phyloP scores from a whole-genome alignment of 495 filamentous ascomycete genomes.

The Podospora comata region DNA sequence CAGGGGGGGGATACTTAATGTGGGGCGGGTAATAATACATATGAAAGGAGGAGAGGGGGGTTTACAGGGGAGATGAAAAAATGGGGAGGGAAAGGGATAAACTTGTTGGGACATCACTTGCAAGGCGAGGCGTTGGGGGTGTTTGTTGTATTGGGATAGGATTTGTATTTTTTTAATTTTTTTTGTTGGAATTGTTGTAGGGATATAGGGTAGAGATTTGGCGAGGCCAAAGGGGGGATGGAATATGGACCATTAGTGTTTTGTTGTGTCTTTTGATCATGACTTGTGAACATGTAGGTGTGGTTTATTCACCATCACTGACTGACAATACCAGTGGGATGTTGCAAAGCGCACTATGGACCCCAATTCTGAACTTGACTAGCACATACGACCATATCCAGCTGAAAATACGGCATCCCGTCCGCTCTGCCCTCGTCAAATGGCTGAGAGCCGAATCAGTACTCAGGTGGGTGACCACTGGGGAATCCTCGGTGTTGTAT shows the following conservation, averaged over 20 bases:
- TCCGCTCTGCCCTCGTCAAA: no score
- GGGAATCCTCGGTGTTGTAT: no score
- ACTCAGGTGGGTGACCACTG: no score
- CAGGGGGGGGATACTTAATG: neutral
- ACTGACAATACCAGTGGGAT: no score
- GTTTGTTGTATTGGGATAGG: slow-evolving; percentile 1
- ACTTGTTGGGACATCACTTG: neutral
- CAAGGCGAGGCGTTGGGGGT: slow-evolving; percentile 10
- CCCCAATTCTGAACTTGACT: no score
- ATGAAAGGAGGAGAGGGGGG: neutral
- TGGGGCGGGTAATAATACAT: neutral
- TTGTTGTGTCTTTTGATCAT: neutral
- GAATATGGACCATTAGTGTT: neutral
- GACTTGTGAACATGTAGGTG: no score
- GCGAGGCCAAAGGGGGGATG: neutral
- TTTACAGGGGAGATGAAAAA: neutral
- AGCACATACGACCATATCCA: no score
- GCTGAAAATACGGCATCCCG: no score
- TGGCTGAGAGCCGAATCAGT: no score
- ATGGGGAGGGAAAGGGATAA: neutral
- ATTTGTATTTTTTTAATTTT: neutral
- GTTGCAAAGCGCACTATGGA: no score
- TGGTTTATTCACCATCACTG: no score
- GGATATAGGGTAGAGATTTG: neutral
- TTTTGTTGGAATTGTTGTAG: neutral